Conservation (phyloP, 179 eudicot genomes). For the Vitellaria paradoxa region DNA sequence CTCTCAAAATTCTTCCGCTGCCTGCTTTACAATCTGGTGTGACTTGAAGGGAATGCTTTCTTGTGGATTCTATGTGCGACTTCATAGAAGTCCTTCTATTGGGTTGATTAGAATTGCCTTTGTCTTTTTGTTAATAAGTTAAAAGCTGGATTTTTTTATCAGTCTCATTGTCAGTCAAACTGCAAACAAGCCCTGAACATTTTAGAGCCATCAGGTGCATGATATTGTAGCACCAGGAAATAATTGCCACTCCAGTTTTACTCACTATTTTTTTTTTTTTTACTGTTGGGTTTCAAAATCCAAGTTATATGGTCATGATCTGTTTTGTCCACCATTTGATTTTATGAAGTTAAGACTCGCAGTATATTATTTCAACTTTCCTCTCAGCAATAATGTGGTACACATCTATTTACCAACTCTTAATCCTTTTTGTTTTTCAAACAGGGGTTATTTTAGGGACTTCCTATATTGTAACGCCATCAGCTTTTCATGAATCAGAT, state of each 20-base stretch:
- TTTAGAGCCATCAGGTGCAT: not conserved
- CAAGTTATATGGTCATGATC: not conserved
- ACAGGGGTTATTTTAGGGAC: constrained; percentile 65
- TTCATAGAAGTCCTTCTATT: not conserved
- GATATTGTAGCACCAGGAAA: not conserved
- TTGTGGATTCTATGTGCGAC: not conserved
- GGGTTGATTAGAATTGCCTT: not conserved
- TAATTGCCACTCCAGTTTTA: not conserved
- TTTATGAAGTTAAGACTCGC: not conserved
- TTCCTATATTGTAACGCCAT: constrained; percentile 57
- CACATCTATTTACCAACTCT: not conserved
- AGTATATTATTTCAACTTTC: not conserved
- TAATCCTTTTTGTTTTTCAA: constrained; percentile 8
- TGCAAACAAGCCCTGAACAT: not conserved
- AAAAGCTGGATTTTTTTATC: not conserved
- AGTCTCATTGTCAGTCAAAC: not conserved
- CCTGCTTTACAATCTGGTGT: not conserved
- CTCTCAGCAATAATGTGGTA: not conserved
- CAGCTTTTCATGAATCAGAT: constrained; percentile 52
- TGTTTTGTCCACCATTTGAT: not conserved
- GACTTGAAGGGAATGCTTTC: not conserved
- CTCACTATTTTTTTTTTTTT: not conserved
- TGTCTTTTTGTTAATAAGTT: not conserved
- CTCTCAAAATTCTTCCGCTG: too few relatives aligned
- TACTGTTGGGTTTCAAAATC: not conserved